Evolutionary conservation across 129 eudicot genomes (phyloP), one percentile per base, ranked within the genome.

Genomic region (Flaveria linearis): DNA sequence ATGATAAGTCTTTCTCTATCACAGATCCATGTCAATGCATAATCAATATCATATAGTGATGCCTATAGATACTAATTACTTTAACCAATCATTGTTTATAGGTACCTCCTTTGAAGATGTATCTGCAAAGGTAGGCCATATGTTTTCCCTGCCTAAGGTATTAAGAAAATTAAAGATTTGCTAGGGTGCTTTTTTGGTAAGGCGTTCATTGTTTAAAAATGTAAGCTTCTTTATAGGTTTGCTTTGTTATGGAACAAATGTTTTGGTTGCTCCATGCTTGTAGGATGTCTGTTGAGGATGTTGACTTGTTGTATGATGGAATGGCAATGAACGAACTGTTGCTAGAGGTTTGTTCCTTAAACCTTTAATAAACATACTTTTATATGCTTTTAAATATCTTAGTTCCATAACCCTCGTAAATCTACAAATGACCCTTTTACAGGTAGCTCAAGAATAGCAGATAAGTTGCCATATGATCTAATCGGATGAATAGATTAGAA

Each of bases 231-330:
- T 57, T 65, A 71, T 76, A 90, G 95, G 98, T 92, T 30, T 84
- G 86, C 83, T 80, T 92, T 62, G 96, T 92, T 47, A 90, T 90
- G 96, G 98, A 92, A 66, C 96, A 92, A 86, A 86, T 90, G 90
- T 84, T 90, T 72, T 92, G 95, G 46, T 74, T 90, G 64, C 98
- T 92, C 22, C 98, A 92, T 85, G 87, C 81, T 49, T 90, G 98
- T 90, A 96, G 98, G 57, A 82, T 92, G 75, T 96, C 96, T 39
- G 18, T 65, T 82, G 89, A 88, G 73, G 98, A 92, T 86, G 98
- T 92, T 66, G 98, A 92, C 84, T 90, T 92, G 26, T 25, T 25
- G 26, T 78, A 88, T 92, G 98, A 92, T 82, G 96, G 96, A 62
- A 71, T 64, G 63, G 85, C 92, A 46, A 90, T 92, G 96, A 92